These are phyloP conservation scores for Fusarium begoniae DNA, from an alignment of 2,329 filamentous ascomycete genomes.

Conservation along the genomic window DNA sequence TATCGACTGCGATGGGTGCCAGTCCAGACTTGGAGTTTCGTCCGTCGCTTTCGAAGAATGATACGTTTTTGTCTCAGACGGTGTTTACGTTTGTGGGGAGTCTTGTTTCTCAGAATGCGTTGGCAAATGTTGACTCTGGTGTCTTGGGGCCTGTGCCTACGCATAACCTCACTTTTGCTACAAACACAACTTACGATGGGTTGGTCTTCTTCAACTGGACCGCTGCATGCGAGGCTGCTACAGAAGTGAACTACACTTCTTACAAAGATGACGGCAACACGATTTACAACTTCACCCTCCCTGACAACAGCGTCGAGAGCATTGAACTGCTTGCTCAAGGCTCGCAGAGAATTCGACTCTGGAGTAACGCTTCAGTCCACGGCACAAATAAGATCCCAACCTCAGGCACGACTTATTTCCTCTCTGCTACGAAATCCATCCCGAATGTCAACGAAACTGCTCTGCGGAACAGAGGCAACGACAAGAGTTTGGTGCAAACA, in stretches of 20 bases:
- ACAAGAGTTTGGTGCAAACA: constrained; percentile 25
- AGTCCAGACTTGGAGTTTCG: not conserved
- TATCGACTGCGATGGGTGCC: constrained; percentile 24
- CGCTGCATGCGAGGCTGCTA: constrained; percentile 26
- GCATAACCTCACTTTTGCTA: constrained; percentile 25
- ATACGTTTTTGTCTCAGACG: constrained; percentile 22
- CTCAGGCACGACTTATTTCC: constrained; percentile 18
- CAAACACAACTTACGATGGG: constrained; percentile 31
- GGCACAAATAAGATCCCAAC: constrained; percentile 18
- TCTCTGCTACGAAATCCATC: constrained; percentile 25
- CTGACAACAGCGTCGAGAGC: constrained; percentile 16
- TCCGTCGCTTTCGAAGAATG: constrained; percentile 23
- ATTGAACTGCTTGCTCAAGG: constrained; percentile 13
- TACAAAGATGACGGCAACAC: constrained; percentile 11
- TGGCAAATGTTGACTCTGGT: constrained; percentile 33
- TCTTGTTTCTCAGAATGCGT: constrained; percentile 26
- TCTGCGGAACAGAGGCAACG: constrained; percentile 4
- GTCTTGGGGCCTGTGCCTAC: constrained; percentile 29
- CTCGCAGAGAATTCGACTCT: constrained; percentile 17
- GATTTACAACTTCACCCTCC: constrained; percentile 34
- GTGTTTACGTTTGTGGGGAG: constrained; percentile 36
- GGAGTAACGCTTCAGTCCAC: constrained; percentile 11
- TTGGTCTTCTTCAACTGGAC: constrained; percentile 36
- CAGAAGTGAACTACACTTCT: constrained; percentile 26
- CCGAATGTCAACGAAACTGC: constrained; percentile 31